A percentile compares a stretch with the other conserved stretches of the same genome.
Evolutionary conservation across 164 flowering plant species (phyloP).

Genomic region (Warburgia ugandensis): DNA sequence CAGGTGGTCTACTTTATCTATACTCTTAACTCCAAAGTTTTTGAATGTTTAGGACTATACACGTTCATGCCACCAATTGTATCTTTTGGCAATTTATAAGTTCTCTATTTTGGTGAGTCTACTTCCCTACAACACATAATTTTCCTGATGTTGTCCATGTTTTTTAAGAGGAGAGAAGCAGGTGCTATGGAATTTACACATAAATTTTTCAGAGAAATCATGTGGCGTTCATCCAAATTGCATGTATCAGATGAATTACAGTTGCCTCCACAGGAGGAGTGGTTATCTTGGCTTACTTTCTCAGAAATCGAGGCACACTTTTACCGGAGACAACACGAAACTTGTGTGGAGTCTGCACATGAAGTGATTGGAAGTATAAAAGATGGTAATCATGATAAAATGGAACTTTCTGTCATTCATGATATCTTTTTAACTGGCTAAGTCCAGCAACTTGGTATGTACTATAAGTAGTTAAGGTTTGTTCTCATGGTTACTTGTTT

Average conservation of each 20-base stretch:
- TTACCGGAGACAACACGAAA: conserved; percentile 91
- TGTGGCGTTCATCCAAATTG: conserved; percentile 93
- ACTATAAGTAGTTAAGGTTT: neutral
- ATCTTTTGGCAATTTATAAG: neutral
- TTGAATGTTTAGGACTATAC: neutral
- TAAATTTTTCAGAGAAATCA: conserved; percentile 61
- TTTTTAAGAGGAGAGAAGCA: conserved; percentile 51
- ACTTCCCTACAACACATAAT: too few species aligned
- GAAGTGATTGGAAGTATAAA: conserved; percentile 69
- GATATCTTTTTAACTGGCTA: neutral
- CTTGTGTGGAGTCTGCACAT: conserved; percentile 61
- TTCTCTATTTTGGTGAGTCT: too few species aligned
- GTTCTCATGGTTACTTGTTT: conserved; percentile 5
- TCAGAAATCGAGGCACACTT: conserved; percentile 90
- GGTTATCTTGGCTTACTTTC: conserved; percentile 67
- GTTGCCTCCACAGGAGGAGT: conserved; percentile 84
- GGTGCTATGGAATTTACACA: conserved; percentile 73
- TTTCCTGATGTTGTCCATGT: neutral
- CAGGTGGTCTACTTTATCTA: too few species aligned
- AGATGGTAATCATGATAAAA: conserved; percentile 36
- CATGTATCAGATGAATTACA: conserved; percentile 81
- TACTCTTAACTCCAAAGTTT: conserved; percentile 1
- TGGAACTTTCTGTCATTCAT: conserved; percentile 34
- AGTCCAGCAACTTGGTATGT: neutral
- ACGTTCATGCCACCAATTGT: too few species aligned